Evolutionary conservation across 2,329 filamentous ascomycete species (phyloP).

Genomic region (Allantophomopsis lycopodina): DNA sequence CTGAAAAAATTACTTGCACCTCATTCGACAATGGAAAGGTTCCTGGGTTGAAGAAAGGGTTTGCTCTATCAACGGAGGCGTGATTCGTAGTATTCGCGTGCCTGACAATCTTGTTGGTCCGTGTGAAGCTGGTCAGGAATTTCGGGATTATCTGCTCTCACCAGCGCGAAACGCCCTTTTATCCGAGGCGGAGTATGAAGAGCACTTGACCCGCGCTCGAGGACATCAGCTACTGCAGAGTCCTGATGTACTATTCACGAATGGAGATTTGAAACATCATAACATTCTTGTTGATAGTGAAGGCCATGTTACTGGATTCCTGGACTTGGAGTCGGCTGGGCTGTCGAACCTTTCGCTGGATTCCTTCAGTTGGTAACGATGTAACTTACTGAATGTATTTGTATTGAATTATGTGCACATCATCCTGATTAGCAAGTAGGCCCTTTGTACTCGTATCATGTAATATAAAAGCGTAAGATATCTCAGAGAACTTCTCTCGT

Average conservation of each 20-base stretch:
- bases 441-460: too few relatives aligned
- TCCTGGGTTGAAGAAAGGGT: slow-evolving; percentile 8
- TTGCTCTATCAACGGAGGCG: slow-evolving; percentile 8
- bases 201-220: slow-evolving; percentile 3
- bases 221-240: slow-evolving; percentile 6
- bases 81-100: slow-evolving; percentile 9
- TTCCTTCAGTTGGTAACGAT: too few relatives aligned
- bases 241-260: slow-evolving; percentile 24
- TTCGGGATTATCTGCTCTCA: slow-evolving; percentile 8
- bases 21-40: slow-evolving; percentile 21
- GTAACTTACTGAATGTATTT: too few relatives aligned
- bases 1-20: slow-evolving; percentile 18
- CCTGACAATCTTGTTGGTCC: slow-evolving; percentile 7
- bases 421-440: too few relatives aligned
- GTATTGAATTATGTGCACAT: too few relatives aligned
- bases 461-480: too few relatives aligned
- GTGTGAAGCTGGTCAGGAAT: slow-evolving; percentile 7
- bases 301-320: slow-evolving; percentile 24
- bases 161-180: slow-evolving; percentile 4
- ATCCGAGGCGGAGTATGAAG: slow-evolving; percentile 5
- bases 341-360: too few relatives aligned
- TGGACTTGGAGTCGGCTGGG: slow-evolving; percentile 33
- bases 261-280: slow-evolving; percentile 31
- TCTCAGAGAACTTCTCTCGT: too few relatives aligned
- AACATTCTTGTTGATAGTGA: slow-evolving; percentile 27